Conservation (phyloP, 352 stramenopile genomes). For the Phytophthora agathidicida region DNA sequence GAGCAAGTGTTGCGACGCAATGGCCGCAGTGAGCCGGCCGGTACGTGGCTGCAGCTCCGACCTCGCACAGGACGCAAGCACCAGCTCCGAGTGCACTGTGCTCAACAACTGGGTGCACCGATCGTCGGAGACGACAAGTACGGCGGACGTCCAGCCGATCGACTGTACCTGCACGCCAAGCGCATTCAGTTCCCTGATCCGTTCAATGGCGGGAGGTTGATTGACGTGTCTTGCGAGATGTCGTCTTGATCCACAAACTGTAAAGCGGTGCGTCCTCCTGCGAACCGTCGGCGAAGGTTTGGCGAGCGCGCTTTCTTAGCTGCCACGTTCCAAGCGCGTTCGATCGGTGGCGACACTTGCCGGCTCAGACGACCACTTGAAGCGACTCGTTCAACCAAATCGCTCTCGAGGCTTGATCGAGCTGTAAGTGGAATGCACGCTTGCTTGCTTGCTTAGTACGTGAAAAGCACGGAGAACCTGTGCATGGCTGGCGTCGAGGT, state of each 20-base stretch:
- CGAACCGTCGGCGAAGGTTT: constrained; percentile 7
- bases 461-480: no score
- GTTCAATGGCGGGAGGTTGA: constrained; percentile 22
- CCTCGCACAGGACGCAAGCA: constrained; percentile 71
- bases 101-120: constrained; percentile 40
- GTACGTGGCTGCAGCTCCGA: constrained; percentile 57
- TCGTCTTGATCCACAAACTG: neutral
- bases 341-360: neutral
- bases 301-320: neutral
- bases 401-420: no score
- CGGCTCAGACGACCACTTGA: no score
- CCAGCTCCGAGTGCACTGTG: constrained; percentile 69
- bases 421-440: no score
- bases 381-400: neutral
- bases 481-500: no score
- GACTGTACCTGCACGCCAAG: constrained; percentile 63
- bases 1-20: constrained; percentile 18
- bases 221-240: constrained; percentile 36
- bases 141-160: constrained; percentile 21
- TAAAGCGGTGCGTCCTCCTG: neutral
- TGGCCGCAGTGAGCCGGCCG: constrained; percentile 2
- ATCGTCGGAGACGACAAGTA: constrained; percentile 68
- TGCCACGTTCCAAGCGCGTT: constrained; percentile 1
- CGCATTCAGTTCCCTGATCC: constrained; percentile 53
- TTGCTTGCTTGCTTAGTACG: no score